Base-by-base conservation (phyloP, 2,329 filamentous ascomycete genomes). In the Fusarium nodosum region DNA sequence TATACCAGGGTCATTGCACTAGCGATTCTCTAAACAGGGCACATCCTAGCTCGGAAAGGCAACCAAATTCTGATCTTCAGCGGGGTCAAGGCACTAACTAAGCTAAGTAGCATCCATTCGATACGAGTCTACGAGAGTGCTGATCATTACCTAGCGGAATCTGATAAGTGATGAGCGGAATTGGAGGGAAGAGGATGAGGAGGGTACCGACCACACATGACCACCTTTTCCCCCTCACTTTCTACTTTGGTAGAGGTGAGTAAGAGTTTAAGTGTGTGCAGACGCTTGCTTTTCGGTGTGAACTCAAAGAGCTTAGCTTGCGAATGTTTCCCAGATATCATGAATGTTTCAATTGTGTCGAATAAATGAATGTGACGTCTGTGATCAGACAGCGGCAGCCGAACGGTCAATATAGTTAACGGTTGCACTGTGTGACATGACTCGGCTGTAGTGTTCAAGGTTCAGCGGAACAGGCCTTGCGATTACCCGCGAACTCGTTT, bases 51-150 rank as follows among this genome's bases (percentile, higher is more conserved):
- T 31, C 9, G 33, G 24, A 18, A 9, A 5, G 20, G 24, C 22
- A 31, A 7, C 31, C 22, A 65, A 65, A 60, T 64, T 39, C 22
- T 34, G 64, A 68, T 68, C 64, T 15, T 39, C 64, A 64, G 64
- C 64, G 59, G 64, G 41, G 31, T 33, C 54, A 68, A 34, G 13
- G 20, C 20, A 6, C 34, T 30, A 30, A 30, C 28, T 30, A 4
- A 3, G 11, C 28, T 44, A 11, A 34, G n/a, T n/a, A n/a, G n/a
- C n/a, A n/a, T n/a, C n/a, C 39, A 44, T 26, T 24, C 28, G 31
- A 60, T 39, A 60, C 60, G 22, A 22, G 22, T 22, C 22, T 22
- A 22, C 22, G 61, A 59, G 38, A 46, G 42, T n/a, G 47, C 16
- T 53, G 34, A 58, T 54, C 48, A 44, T 33, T n/a, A 20, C 8